Evolutionary conservation across 2,329 filamentous ascomycete species (phyloP), one percentile per base, ranked within the genome.

Genomic region (Colletotrichum sp.): DNA sequence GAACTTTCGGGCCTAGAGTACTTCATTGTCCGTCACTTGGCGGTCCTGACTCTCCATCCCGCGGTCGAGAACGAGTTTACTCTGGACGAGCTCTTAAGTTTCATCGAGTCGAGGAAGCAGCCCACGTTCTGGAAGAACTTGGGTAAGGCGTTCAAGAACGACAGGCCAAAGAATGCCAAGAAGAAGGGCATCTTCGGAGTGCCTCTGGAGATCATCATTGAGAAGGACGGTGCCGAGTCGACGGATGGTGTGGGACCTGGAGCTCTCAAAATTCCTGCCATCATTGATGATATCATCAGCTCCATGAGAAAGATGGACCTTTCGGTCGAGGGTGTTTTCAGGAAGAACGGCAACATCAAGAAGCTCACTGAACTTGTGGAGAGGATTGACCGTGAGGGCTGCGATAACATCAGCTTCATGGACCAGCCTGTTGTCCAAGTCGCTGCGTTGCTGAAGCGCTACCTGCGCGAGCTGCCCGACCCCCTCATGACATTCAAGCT

Each of bases 291-390:
- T 83, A 93, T 96, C 65, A 94, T 99, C 49, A 94, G 95, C 6
- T 96, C 96, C 15, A 98, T 99, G 95, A 93, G 96, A 80, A 97
- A 96, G 85, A 99, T 99, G 95, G 97, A 99, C 84, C 96, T 99
- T 88, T 99, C 96, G 3, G 95, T 99, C 2, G 97, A 99, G 85
- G 97, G 97, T 81, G 96, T 99, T 26, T 99, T 99, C 91, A 93
- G 97, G 80, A 99, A 99, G 90, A 99, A 99, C 81, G 97, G 97
- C 80, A 99, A 99, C 85, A 98, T 99, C 87, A 96, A 97, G 84
- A 95, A 96, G 79, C 89, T 98, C 60, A 95, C 95, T 80, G 96
- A 98, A 77, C 89, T 98, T 8, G 93, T 95, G 52, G 95, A 98
- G 72, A 89, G 93, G 80, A 96, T 99, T 78, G 97, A 99, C 84